A percentile compares a stretch with the other conserved stretches of the same genome.
These are phyloP conservation scores for Colletotrichum lini DNA, from an alignment of 2,329 filamentous ascomycete species.

Conservation along the genomic window DNA sequence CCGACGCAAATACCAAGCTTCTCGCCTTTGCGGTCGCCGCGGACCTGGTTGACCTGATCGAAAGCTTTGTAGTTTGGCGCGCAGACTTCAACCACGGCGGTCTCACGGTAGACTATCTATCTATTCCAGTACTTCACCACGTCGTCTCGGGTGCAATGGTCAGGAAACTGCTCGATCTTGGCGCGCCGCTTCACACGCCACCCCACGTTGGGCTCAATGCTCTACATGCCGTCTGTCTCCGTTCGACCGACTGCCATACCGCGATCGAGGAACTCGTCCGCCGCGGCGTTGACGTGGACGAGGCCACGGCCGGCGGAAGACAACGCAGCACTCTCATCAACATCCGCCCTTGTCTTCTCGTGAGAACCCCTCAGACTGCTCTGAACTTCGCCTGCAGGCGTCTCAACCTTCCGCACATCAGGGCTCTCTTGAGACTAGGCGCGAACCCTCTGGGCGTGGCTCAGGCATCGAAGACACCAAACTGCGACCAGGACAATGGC, in stretches of 20 bases:
- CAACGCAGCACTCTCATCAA: neutral
- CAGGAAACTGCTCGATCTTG: constrained; percentile 1
- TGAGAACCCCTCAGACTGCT: constrained; percentile 21
- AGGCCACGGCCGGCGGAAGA: constrained; percentile 11
- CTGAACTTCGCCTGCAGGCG: constrained; percentile 26
- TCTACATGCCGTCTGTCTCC: constrained; percentile 28
- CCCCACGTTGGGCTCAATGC: constrained; percentile 23
- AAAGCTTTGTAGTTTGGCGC: neutral
- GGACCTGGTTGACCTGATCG: constrained; percentile 14
- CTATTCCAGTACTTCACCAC: constrained; percentile 17
- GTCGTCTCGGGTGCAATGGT: constrained; percentile 22
- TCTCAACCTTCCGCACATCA: constrained; percentile 16
- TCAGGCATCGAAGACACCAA: no score
- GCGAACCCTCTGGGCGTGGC: constrained; percentile 10
- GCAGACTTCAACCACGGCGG: constrained; percentile 23
- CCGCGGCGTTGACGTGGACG: neutral
- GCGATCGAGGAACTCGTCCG: constrained; percentile 23
- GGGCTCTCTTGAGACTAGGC: neutral
- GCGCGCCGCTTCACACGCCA: constrained; percentile 10
- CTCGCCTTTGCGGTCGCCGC: constrained; percentile 20
- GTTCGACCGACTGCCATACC: constrained; percentile 5
- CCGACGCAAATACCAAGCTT: neutral
- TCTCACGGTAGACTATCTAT: neutral
- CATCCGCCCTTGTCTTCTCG: neutral
- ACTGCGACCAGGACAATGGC: neutral